Evolutionary conservation across 306 rosid species (phyloP).

Genomic region (Alnus glutinosa): DNA sequence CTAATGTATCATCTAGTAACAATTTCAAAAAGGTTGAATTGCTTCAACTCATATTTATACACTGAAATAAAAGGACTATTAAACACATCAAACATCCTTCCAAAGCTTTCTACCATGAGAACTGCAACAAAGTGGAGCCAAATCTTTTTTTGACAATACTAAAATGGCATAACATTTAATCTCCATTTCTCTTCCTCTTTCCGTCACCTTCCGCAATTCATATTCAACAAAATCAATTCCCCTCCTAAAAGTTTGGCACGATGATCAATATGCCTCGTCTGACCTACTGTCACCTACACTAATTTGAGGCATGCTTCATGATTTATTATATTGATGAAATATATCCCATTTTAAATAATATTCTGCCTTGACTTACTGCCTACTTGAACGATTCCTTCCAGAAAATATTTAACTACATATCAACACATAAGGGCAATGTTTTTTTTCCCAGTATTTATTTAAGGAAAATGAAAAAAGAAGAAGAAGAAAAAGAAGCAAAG

Average conservation of each 20-base stretch:
- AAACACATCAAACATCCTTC: neutral
- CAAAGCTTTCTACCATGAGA: neutral
- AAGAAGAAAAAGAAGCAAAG: neutral
- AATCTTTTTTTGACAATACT: neutral
- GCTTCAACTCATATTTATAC: neutral
- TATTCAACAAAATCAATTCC: neutral
- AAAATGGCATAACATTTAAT: neutral
- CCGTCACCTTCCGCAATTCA: neutral
- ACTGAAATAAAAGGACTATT: neutral
- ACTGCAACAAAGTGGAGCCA: neutral
- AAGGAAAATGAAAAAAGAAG: neutral
- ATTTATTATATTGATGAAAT: neutral
- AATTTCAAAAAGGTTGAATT: neutral
- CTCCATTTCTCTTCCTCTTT: neutral
- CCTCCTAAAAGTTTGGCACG: neutral
- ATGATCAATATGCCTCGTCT: neutral
- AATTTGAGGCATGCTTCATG: neutral
- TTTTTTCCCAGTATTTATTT: neutral
- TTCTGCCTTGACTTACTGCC: neutral
- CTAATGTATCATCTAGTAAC: constrained; percentile 8
- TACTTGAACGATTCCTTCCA: neutral
- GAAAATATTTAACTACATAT: neutral
- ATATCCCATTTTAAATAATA: neutral
- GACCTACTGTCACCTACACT: neutral
- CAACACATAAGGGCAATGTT: neutral